Base-by-base conservation (phyloP, 164 flowering plant genomes). In the Tetrastigma voinierianum region DNA sequence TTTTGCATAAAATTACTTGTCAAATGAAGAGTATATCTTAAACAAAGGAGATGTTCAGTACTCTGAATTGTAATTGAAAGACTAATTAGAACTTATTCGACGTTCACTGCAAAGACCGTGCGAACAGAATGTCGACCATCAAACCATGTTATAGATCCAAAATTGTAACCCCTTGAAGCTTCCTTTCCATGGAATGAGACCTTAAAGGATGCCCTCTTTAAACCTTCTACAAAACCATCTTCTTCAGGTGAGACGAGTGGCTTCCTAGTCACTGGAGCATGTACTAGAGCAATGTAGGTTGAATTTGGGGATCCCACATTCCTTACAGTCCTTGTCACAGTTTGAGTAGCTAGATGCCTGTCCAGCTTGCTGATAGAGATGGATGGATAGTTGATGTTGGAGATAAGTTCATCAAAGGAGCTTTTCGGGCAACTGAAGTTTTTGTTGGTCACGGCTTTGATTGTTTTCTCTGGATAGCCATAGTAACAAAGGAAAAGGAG, bases 351-450 rank as follows among this genome's bases (percentile, higher is more conserved):
- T 16, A 59, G 64, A 18, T 58, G 66, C 44, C 70, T 15, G 10
- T 66, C 68, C 4, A 91, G 81, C n/a, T 67, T 73, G 48, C 71
- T 57, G 2, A 91, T 81, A 20, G 97, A 89, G 67, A 91, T 91
- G 18, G 96, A 83, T 4, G 97, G 97, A 60, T 91, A 90, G 69
- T 91, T 91, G 62, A 88, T 62, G 57, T 71, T 77, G 56, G 93
- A 84, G 49, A 89, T 87, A 52, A 88, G 84, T 3, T 74, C 75
- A 7, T 82, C 85, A 0, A 43, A 51, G 17, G 83, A 70, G 40
- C 40, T 72, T 0, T 21, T 77, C 8, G 97, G 92, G 70, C 97
- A 91, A 16, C 12, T 78, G 86, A 83, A 84, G 46, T 73, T 82
- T 20, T 59, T 75, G 20, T 74, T 79, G 3, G 87, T 69, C 75